phyloP scores from a whole-genome alignment of 2,329 filamentous ascomycete genomes.

The Alternaria metachromatica region DNA sequence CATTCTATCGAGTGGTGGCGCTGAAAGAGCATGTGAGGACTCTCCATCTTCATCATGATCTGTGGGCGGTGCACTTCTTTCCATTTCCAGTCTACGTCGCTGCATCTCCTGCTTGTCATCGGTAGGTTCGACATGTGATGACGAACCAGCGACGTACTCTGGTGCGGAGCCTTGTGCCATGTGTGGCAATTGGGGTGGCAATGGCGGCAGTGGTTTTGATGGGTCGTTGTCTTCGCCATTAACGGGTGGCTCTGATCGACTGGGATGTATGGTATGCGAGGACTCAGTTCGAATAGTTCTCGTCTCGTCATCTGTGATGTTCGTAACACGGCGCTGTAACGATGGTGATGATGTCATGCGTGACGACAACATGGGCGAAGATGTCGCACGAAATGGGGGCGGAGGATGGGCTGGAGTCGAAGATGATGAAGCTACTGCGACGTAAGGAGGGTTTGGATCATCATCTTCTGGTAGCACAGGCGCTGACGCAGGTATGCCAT shows the following conservation, averaged over 20 bases:
- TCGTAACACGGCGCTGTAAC: conserved; percentile 23
- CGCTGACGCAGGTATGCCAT: conserved; percentile 43
- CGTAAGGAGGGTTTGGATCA: conserved; percentile 30
- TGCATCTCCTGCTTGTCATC: conserved; percentile 86
- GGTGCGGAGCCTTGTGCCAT: conserved; percentile 26
- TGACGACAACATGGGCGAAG: conserved; percentile 19
- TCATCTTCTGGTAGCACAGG: conserved; percentile 46
- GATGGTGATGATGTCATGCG: conserved; percentile 7
- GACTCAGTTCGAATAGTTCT: conserved; percentile 28
- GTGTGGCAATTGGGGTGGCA: conserved; percentile 25
- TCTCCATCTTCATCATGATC: conserved; percentile 31
- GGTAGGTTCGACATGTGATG: conserved; percentile 47
- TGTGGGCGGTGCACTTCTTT: conserved; percentile 50
- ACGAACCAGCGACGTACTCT: conserved; percentile 35
- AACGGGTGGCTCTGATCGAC: conserved; percentile 4
- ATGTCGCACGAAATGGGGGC: conserved; percentile 30
- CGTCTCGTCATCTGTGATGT: conserved; percentile 16
- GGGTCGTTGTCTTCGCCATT: conserved; percentile 14
- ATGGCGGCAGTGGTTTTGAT: conserved; percentile 29
- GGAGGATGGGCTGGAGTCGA: conserved; percentile 32
- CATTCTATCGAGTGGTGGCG: conserved; percentile 21
- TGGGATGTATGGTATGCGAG: conserved; percentile 31
- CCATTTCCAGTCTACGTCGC: conserved; percentile 49
- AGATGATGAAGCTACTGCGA: conserved; percentile 28
- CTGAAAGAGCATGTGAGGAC: conserved; percentile 24